These are phyloP conservation scores for Eimeria acervulina DNA, from an alignment of 169 alveolate species.

Conservation along the genomic window DNA sequence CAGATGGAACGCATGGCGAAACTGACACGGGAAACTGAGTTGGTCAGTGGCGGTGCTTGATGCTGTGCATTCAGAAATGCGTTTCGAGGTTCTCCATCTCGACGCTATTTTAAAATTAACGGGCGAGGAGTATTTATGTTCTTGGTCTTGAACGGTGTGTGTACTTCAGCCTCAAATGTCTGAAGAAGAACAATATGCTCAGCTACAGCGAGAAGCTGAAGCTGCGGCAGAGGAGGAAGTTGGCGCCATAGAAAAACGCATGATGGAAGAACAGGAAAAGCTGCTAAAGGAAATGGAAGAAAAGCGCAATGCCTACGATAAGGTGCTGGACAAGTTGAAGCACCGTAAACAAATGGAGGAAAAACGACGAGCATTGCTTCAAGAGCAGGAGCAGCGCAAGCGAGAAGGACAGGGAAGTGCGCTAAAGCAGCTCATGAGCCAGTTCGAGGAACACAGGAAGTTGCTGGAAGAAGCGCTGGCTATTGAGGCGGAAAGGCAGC, in stretches of 20 bases:
- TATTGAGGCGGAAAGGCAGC: conserved; percentile 50
- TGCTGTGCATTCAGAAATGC: background rate
- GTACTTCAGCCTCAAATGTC: conserved; percentile 33
- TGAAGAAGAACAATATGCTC: conserved; percentile 49
- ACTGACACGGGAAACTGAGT: background rate
- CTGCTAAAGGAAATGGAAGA: conserved; percentile 61
- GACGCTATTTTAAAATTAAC: background rate
- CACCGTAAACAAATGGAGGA: conserved; percentile 54
- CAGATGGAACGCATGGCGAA: conserved; percentile 41
- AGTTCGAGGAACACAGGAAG: conserved; percentile 34
- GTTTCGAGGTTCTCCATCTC: background rate
- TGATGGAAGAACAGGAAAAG: conserved; percentile 63
- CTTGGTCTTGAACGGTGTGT: background rate
- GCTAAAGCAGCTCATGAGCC: conserved; percentile 39
- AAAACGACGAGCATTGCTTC: conserved; percentile 50
- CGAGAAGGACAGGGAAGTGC: conserved; percentile 30
- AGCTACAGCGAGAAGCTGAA: conserved; percentile 59
- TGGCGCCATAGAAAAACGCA: conserved; percentile 56
- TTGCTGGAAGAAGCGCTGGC: conserved; percentile 62
- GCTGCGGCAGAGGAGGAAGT: conserved; percentile 65
- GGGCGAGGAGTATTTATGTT: background rate
- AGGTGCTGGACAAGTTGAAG: conserved; percentile 46
- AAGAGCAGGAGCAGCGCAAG: conserved; percentile 51
- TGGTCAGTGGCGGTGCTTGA: background rate
- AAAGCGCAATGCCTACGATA: conserved; percentile 47